These are phyloP conservation scores for Ceratobasidium sp. DNA, from an alignment of 1,284 basidiomycete species.

Conservation along the genomic window DNA sequence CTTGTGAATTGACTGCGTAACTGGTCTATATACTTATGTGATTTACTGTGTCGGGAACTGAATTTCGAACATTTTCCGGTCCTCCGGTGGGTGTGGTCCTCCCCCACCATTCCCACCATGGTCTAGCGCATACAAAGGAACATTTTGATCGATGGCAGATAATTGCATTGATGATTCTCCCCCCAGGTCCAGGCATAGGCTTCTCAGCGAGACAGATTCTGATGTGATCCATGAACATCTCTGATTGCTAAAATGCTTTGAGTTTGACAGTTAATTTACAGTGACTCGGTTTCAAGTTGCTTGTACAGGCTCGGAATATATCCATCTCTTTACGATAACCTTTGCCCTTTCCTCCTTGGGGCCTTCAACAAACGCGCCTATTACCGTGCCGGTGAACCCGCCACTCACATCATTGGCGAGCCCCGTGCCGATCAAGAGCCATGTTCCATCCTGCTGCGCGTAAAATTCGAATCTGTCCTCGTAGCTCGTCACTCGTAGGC, in stretches of 20 bases:
- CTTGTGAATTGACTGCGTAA: no score
- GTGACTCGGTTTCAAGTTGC: neutral
- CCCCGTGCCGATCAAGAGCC: conserved; percentile 18
- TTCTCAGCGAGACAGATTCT: neutral
- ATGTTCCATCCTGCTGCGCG: neutral
- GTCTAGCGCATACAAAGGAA: neutral
- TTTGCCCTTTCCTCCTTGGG: neutral
- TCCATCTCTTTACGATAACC: conserved; percentile 20
- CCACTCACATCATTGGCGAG: conserved; percentile 27
- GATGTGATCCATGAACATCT: neutral
- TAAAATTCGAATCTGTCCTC: conserved; percentile 27
- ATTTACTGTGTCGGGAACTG: no score
- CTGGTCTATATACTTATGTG: no score
- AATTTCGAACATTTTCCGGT: neutral
- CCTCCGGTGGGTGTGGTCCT: neutral
- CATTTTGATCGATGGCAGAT: neutral
- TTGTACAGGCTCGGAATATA: neutral
- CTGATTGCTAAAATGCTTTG: neutral
- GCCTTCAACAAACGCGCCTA: conserved; percentile 32
- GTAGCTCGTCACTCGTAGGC: conserved; percentile 12
- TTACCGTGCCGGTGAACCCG: conserved; percentile 35
- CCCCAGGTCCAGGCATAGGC: neutral
- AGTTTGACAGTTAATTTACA: neutral
- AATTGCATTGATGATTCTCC: neutral
- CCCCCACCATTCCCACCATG: neutral